Evolutionary conservation across 495 filamentous ascomycete species (phyloP).

Genomic region (Aspergillus hancockii): DNA sequence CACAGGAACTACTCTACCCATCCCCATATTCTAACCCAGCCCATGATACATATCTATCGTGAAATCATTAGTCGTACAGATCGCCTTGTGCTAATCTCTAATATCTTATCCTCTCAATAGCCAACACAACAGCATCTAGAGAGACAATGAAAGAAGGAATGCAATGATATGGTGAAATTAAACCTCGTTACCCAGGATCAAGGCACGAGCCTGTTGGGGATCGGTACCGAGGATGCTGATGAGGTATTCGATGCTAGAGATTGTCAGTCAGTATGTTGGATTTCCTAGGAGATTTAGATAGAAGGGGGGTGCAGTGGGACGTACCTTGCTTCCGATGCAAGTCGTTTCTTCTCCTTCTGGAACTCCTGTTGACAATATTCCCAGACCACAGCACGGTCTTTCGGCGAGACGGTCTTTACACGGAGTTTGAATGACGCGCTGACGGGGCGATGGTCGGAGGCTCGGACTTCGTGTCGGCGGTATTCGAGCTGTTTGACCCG

Average conservation of each 20-base stretch:
- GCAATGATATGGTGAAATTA: neutral
- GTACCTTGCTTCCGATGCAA: conserved; percentile 65
- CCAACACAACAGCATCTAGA: neutral
- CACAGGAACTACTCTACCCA: neutral
- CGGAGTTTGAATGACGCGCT: conserved; percentile 78
- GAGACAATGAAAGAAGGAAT: neutral
- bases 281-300: neutral
- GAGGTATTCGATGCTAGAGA: conserved; percentile 51
- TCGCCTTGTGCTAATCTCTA: conserved; percentile 16
- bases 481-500: conserved; percentile 87
- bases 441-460: conserved; percentile 92
- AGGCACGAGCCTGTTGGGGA: conserved; percentile 43
- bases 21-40: neutral
- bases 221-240: conserved; percentile 53
- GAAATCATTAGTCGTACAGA: conserved; percentile 46
- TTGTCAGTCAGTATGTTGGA: conserved; percentile 6
- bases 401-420: conserved; percentile 73
- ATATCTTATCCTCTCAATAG: conserved; percentile 1
- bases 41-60: conserved; percentile 50
- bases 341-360: conserved; percentile 62
- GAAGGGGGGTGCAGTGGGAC: conserved; percentile 9
- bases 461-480: conserved; percentile 79
- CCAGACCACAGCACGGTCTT: conserved; percentile 65
- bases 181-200: conserved; percentile 35
- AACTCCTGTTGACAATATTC: conserved; percentile 71